Evolutionary conservation across 768 basidiomycete species (phyloP).

Genomic region (Amanita pallidorosea): DNA sequence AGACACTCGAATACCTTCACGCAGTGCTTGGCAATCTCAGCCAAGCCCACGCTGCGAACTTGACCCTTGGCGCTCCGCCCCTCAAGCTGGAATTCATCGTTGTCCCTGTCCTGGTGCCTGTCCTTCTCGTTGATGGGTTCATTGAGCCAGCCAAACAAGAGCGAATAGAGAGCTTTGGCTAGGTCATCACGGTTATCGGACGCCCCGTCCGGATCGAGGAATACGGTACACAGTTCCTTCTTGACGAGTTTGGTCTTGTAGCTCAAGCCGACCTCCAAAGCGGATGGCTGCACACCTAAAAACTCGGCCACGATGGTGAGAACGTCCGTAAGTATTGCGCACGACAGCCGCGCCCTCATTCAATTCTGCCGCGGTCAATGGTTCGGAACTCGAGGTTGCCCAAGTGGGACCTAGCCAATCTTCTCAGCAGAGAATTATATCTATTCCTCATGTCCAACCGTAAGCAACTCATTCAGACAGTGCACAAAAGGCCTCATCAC

Average conservation of each 20-base stretch:
- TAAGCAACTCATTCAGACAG: conserved; percentile 69
- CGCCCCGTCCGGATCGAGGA: conserved; percentile 90
- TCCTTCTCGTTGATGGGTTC: conserved; percentile 81
- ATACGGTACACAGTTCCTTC: conserved; percentile 95
- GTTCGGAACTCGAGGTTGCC: conserved; percentile 94
- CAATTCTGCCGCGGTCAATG: conserved; percentile 63
- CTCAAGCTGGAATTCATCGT: conserved; percentile 55
- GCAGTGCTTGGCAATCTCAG: conserved; percentile 64
- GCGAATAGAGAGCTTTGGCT: conserved; percentile 85
- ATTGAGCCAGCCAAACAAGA: conserved; percentile 93
- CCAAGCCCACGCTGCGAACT: conserved; percentile 69
- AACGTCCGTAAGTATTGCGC: conserved; percentile 69
- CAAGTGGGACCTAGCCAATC: conserved; percentile 78
- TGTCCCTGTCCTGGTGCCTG: conserved; percentile 37
- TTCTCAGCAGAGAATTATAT: conserved; percentile 28
- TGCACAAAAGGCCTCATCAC: conserved; percentile 72
- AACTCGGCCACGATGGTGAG: conserved; percentile 86
- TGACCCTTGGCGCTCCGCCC: conserved; percentile 88
- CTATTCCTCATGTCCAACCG: conserved; percentile 27
- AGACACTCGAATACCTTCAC: conserved; percentile 68
- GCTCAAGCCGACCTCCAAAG: conserved; percentile 71
- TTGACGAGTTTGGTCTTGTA: conserved; percentile 90
- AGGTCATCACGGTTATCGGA: conserved; percentile 91
- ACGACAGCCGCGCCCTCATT: conserved; percentile 94
- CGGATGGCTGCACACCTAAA: conserved; percentile 65